Evolutionary conservation across 257 asterid species (phyloP).

Genomic region (Nemophila menziesii): DNA sequence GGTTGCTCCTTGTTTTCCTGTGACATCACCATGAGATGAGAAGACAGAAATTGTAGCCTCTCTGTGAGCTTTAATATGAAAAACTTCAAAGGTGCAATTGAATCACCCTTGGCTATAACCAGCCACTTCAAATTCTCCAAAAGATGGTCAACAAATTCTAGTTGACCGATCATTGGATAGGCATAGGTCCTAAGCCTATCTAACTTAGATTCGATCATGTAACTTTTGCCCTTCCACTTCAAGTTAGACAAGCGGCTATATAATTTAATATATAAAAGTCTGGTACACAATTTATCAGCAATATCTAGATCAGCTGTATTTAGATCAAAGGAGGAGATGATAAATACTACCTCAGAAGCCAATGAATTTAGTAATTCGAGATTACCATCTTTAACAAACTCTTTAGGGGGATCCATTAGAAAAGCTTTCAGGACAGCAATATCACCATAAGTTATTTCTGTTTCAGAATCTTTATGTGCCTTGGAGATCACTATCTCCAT

Average conservation of each 20-base stretch:
- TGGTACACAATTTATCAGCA: background rate
- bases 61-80: background rate
- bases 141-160: slow-evolving; percentile 7
- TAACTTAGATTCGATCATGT: background rate
- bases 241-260: background rate
- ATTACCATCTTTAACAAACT: background rate
- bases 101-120: background rate
- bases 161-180: background rate
- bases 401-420: background rate
- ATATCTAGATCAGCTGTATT: background rate
- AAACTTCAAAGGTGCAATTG: background rate
- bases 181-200: no score
- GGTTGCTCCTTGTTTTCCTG: background rate
- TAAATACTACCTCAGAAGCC: background rate
- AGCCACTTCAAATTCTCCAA: background rate
- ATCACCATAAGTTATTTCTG: background rate
- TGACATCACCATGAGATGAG: background rate
- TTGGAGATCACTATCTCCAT: background rate
- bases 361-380: no score
- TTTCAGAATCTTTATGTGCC: background rate
- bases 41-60: background rate
- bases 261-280: no score
- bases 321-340: background rate
- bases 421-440: background rate
- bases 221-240: background rate